A percentile compares a stretch with the other conserved stretches of the same genome.
Evolutionary conservation across 345 rosid species (phyloP).

Genomic region (Dimocarpus longan): DNA sequence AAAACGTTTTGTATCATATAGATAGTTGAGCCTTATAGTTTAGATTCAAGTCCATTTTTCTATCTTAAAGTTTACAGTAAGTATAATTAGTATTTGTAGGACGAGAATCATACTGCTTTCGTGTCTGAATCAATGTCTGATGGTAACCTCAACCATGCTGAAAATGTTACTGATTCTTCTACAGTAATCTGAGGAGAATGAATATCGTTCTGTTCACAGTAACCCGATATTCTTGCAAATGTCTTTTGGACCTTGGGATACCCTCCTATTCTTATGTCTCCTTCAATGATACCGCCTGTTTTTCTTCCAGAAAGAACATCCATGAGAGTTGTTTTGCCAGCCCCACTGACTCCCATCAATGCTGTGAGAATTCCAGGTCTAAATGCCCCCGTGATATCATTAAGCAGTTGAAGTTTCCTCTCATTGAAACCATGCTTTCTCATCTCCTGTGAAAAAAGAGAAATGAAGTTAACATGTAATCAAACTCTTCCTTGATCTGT

Average conservation of each 20-base stretch:
- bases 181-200: conserved; percentile 70
- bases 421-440: conserved; percentile 34
- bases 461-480: conserved; percentile 6
- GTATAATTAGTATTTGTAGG: background rate
- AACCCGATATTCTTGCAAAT: conserved; percentile 65
- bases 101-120: conserved; percentile 30
- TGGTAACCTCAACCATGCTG: conserved; percentile 56
- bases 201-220: conserved; percentile 63
- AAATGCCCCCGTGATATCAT: conserved; percentile 56
- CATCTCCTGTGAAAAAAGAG: conserved; percentile 32
- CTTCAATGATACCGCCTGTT: conserved; percentile 51
- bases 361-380: conserved; percentile 72
- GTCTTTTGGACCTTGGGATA: conserved; percentile 57
- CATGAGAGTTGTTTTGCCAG: conserved; percentile 70
- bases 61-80: background rate
- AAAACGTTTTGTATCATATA: background rate
- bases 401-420: conserved; percentile 59
- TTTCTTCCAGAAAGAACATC: conserved; percentile 77
- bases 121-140: conserved; percentile 31
- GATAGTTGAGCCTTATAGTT: background rate
- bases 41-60: background rate
- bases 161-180: conserved; percentile 54
- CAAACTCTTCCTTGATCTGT: background rate
- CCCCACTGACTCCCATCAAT: conserved; percentile 76
- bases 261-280: conserved; percentile 55